Evolutionary conservation across 2,329 filamentous ascomycete genomes (phyloP).

Genomic region (Monosporascus sp.): DNA sequence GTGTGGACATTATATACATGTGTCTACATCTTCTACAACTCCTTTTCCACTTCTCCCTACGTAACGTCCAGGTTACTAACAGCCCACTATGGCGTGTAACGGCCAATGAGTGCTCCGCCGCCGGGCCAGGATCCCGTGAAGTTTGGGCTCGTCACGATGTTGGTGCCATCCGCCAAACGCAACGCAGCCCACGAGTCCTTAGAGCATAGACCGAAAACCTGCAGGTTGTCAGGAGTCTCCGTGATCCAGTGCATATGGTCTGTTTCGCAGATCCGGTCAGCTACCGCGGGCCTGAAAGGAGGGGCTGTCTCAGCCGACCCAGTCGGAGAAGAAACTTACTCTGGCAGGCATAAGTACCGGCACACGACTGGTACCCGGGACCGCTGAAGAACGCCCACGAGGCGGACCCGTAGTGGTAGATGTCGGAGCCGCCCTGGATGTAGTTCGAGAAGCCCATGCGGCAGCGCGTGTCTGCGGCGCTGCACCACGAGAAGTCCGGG

Average conservation of each 20-base stretch:
- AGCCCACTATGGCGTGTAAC: slow-evolving; percentile 27
- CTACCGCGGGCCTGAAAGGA: background rate
- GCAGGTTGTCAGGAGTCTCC: slow-evolving; percentile 30
- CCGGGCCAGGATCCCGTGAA: slow-evolving; percentile 31
- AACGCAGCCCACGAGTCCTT: slow-evolving; percentile 31
- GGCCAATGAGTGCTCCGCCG: slow-evolving; percentile 29
- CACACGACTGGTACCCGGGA: slow-evolving; percentile 29
- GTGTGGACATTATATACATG: no score
- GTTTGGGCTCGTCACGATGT: slow-evolving; percentile 23
- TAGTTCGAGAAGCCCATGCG: slow-evolving; percentile 38
- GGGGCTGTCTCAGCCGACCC: no score
- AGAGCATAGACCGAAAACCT: slow-evolving; percentile 36
- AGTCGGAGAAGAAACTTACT: slow-evolving; percentile 12
- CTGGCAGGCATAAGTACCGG: slow-evolving; percentile 28
- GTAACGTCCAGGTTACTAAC: no score
- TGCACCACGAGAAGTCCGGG: slow-evolving; percentile 36
- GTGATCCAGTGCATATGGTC: slow-evolving; percentile 35
- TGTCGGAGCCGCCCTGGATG: slow-evolving; percentile 34
- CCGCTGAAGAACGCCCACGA: slow-evolving; percentile 39
- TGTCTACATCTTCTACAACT: background rate
- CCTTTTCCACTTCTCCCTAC: no score
- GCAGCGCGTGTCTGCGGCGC: slow-evolving; percentile 30
- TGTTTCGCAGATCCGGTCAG: slow-evolving; percentile 10
- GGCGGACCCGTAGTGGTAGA: slow-evolving; percentile 37
- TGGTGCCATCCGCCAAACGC: slow-evolving; percentile 29